Evolutionary conservation across 306 rosid genomes (phyloP).

Genomic region (Pterocarpus macrocarpus): DNA sequence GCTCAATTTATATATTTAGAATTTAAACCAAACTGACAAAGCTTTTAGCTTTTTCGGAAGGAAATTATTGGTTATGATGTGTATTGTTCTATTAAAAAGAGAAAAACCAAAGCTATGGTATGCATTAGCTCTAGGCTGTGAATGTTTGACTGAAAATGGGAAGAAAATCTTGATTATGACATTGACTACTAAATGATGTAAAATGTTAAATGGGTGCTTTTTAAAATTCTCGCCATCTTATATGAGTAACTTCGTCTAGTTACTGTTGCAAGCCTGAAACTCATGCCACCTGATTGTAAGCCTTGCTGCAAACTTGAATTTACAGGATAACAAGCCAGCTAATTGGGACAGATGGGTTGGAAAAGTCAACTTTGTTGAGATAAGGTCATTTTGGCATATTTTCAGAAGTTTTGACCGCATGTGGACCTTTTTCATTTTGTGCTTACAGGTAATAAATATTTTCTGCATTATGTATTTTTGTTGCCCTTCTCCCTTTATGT

Average conservation of each 20-base stretch:
- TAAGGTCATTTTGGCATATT: constrained; percentile 94
- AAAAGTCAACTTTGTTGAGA: constrained; percentile 95
- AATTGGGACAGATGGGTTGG: constrained; percentile 87
- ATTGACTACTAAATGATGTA: constrained; percentile 1
- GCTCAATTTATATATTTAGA: background rate
- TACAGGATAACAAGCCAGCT: constrained; percentile 74
- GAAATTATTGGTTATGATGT: constrained; percentile 12
- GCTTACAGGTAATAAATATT: constrained; percentile 80
- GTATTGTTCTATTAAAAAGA: background rate
- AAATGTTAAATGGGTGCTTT: constrained; percentile 3
- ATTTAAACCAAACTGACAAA: background rate
- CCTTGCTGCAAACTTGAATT: constrained; percentile 35
- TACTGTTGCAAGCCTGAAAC: constrained; percentile 21
- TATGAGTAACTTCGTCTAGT: constrained; percentile 12
- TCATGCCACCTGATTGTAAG: constrained; percentile 29
- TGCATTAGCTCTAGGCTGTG: background rate
- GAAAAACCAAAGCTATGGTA: background rate
- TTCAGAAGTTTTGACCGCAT: constrained; percentile 98
- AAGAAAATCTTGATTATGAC: constrained; percentile 6
- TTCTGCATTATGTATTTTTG: constrained; percentile 23
- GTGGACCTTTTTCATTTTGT: constrained; percentile 94
- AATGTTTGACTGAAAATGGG: constrained; percentile 29
- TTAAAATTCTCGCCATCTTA: background rate
- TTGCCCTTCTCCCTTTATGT: background rate
- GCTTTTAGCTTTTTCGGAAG: background rate